Base-by-base conservation (phyloP, 176 grass and related monocot species). In the Oryza meridionalis region DNA sequence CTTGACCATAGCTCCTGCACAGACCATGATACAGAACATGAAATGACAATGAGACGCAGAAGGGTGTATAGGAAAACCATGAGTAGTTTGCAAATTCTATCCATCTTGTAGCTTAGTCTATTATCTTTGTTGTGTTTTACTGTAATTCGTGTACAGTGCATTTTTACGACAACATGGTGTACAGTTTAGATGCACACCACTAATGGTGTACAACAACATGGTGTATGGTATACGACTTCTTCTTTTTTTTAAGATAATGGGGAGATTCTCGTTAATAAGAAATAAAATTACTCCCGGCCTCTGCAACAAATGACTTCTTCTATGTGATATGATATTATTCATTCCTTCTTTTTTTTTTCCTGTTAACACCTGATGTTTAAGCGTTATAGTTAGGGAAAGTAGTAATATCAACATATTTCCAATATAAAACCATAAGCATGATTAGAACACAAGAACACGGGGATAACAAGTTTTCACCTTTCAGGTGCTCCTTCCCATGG, bases 1-100 rank as follows among this genome's bases (percentile, higher is more conserved):
- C 91, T 95, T 95, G 65, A 95, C 83, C 70, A 81, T 81, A 65
- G 93, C 88, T 80, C 82, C 90, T 92, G 85, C 66, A 31, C 63
- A 83, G 22, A 65, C 61, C 21, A 67, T 50, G 21, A 73, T 71
- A 74, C 24, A 45, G 68, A 63, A 64, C 62, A 44, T 50, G 29
- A 64, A 80, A 69, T 76, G 29, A 8, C 3, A 65, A 76, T 63
- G 16, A 43, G 71, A 70, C 6, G 0, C 33, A 84, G 26, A 85
- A 69, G 0, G 17, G 26, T 3, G 22, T 65, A 46, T 70, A 11
- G 24, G 40, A n/a, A 61, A 26, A 37, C 35, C 55, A 76, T 75
- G 26, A 7, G 40, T 9, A 66, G 25, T 24, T 70, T 31, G 21
- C 21, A 72, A 65, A 80, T 46, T 72, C 21, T 31, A n/a, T 73